A percentile compares a stretch with the other conserved stretches of the same genome.
phyloP scores from a whole-genome alignment of 768 basidiomycete species.

The Auricularia heimuer region DNA sequence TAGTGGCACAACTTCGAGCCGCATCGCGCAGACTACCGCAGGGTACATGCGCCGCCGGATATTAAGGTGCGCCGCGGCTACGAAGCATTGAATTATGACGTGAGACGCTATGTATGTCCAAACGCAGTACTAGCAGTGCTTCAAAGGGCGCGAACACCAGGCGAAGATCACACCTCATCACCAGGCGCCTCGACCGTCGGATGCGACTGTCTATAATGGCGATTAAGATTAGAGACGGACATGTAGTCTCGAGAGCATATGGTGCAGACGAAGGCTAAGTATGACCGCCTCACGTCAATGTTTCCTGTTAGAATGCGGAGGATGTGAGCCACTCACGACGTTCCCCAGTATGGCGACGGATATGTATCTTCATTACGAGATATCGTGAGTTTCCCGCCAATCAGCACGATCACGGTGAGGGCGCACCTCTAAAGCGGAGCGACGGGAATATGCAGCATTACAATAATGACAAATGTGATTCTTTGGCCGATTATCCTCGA shows the following conservation, averaged over 20 bases:
- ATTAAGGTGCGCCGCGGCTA: no score
- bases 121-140: no score
- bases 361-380: background rate
- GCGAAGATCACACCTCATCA: background rate
- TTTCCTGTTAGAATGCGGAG: no score
- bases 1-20: no score
- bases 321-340: background rate
- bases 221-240: background rate
- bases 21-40: no score
- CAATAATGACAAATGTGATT: background rate
- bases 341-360: background rate
- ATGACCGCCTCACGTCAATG: no score
- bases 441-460: background rate
- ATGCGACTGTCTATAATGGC: background rate
- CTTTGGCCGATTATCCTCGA: background rate
- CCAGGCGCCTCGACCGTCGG: background rate
- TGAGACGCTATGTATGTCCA: no score
- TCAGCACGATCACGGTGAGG: background rate
- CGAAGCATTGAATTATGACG: no score
- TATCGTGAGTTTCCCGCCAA: no score
- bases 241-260: background rate
- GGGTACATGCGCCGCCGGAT: no score
- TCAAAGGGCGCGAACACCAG: no score
- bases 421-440: background rate
- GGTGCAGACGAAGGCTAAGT: background rate